Base-by-base conservation (phyloP, 2,329 filamentous ascomycete species). In the Zopfia rhizophila region DNA sequence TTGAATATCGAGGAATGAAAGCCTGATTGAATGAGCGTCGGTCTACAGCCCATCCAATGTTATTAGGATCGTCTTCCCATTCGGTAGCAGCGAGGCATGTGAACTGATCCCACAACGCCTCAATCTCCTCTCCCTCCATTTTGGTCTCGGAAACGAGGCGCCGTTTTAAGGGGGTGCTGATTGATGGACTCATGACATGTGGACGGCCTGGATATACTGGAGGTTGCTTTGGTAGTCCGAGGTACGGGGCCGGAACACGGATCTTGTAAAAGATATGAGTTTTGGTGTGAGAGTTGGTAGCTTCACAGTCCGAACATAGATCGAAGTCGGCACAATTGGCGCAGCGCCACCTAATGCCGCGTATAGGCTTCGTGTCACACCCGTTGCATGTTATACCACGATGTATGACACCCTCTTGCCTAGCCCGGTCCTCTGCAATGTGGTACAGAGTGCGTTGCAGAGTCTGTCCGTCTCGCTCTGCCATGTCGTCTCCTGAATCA, bases 191-290 rank as follows among this genome's bases (percentile, higher is more conserved):
- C 60, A 88, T 84, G 54, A 83, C 83, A 52, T 88, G 84, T 7
- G 92, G 91, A 61, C 95, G 63, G 87, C 88, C 66, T 13, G 66
- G 68, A 45, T 70, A 70, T 3, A 70, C 37, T 0, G 66, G 58
- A 22, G 68, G 63, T 68, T 93, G 88, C 38, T 90, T 84, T 2
- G 89, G 87, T 32, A 83, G 79, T 3, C 89, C 89, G 45, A 96
- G 86, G 21, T 91, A 89, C 0, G 92, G 91, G 1, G 91, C 89
- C 1, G 94, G 94, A 8, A 97, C 87, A 43, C 87, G 87, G 65
- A 99, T 89, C 72, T 97, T 97, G 80, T 95, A 96, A 73, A 99
- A 97, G 32, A 97, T 84, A 72, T 99, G 94, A 1, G 91, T 96
- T 70, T 93, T 95, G 63, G 83, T 85, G 66, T 96, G 93, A 2